Conservation (phyloP, 805 yeast genomes). For the Wickerhamiella alocasiicola region DNA sequence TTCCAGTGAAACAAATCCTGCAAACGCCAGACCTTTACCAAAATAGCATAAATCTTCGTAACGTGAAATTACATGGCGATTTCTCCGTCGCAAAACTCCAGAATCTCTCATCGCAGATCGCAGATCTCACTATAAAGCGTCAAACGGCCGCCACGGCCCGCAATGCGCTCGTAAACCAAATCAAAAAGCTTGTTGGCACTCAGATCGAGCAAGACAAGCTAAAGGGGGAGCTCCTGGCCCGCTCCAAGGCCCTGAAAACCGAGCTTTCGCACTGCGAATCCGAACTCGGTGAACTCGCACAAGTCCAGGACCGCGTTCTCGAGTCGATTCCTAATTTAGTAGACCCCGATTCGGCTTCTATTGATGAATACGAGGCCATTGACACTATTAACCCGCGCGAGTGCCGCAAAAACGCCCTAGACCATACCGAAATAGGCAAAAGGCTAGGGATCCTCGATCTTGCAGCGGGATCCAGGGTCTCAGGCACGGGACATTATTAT, state of each 20-base stretch:
- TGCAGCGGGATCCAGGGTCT: conserved; percentile 53
- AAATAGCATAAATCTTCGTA: conserved; percentile 20
- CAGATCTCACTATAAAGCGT: conserved; percentile 11
- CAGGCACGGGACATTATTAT: conserved; percentile 64
- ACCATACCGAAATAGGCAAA: conserved; percentile 64
- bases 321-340: conserved; percentile 27
- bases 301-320: conserved; percentile 14
- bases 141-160: conserved; percentile 18
- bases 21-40: conserved; percentile 17
- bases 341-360: conserved; percentile 17
- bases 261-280: conserved; percentile 16
- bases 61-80: conserved; percentile 15
- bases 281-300: conserved; percentile 12
- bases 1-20: conserved; percentile 17
- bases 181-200: conserved; percentile 8
- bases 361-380: conserved; percentile 17
- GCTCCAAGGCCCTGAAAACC: conserved; percentile 16
- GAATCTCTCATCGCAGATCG: conserved; percentile 18
- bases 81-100: conserved; percentile 20
- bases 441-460: conserved; percentile 59
- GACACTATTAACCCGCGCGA: conserved; percentile 18
- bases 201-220: conserved; percentile 12
- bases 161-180: conserved; percentile 14
- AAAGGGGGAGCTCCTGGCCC: conserved; percentile 17
- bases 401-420: conserved; percentile 20